phyloP scores from a whole-genome alignment of 2,329 filamentous ascomycete genomes.

The Diplodia seriata region DNA sequence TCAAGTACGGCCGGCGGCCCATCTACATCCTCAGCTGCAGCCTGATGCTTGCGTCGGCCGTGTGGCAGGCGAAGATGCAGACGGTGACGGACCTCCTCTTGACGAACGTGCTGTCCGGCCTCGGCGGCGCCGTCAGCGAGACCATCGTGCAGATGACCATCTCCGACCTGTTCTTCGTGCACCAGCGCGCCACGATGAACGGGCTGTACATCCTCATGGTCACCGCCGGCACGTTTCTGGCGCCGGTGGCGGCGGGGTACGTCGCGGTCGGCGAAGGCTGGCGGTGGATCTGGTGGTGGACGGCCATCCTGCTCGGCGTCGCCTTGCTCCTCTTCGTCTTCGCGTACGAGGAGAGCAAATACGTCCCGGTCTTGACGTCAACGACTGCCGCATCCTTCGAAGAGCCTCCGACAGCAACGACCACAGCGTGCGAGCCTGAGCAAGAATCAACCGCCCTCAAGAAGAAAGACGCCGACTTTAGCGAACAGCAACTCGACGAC shows the following conservation, averaged over 20 bases:
- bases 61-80: conserved; percentile 55
- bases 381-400: background rate
- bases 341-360: conserved; percentile 51
- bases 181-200: conserved; percentile 58
- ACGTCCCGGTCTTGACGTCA: conserved; percentile 33
- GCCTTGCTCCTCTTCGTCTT: conserved; percentile 41
- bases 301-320: conserved; percentile 50
- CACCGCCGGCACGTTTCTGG: conserved; percentile 29
- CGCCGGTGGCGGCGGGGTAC: background rate
- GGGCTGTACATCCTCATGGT: conserved; percentile 51
- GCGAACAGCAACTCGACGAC: background rate
- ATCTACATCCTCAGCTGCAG: conserved; percentile 54
- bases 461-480: background rate
- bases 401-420: too few relatives aligned
- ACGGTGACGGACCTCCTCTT: conserved; percentile 54
- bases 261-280: conserved; percentile 48
- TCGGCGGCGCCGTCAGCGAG: conserved; percentile 55
- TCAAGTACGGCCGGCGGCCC: conserved; percentile 57
- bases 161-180: conserved; percentile 58
- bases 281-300: conserved; percentile 62
- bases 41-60: conserved; percentile 45
- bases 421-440: background rate
- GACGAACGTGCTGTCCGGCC: conserved; percentile 53
- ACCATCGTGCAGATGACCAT: conserved; percentile 49
- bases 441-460: background rate